Conservation (phyloP, 2,329 filamentous ascomycete genomes). For the Xylaria sp. region DNA sequence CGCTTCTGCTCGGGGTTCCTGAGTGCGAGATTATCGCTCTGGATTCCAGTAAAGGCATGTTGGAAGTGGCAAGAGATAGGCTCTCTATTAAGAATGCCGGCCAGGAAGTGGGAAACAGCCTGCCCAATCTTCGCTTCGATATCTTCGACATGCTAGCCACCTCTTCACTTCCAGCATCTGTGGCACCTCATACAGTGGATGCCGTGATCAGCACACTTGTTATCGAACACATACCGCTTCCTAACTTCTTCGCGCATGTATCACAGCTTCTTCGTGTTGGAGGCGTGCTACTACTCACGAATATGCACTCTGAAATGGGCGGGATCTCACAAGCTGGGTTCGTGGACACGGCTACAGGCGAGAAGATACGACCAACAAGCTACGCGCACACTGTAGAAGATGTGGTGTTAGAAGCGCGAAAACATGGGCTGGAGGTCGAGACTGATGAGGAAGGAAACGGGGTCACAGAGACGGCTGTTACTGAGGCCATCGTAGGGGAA, state of each 20-base stretch:
- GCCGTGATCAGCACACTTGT: slow-evolving; percentile 70
- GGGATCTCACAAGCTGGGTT: slow-evolving; percentile 69
- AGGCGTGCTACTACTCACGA: slow-evolving; percentile 68
- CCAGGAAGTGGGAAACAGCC: neutral
- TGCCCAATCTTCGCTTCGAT: slow-evolving; percentile 41
- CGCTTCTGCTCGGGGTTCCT: slow-evolving; percentile 56
- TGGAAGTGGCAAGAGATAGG: slow-evolving; percentile 59
- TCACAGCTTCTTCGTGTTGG: slow-evolving; percentile 56
- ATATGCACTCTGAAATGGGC: slow-evolving; percentile 76
- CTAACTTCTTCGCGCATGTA: slow-evolving; percentile 59
- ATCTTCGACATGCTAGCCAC: slow-evolving; percentile 51
- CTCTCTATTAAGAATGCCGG: slow-evolving; percentile 34
- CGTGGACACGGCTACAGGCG: slow-evolving; percentile 59
- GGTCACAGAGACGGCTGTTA: slow-evolving; percentile 55
- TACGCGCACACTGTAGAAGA: slow-evolving; percentile 65
- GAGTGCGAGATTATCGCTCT: slow-evolving; percentile 59
- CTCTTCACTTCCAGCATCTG: slow-evolving; percentile 41
- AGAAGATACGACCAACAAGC: slow-evolving; percentile 69
- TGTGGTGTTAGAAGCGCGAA: slow-evolving; percentile 59
- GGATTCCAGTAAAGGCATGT: slow-evolving; percentile 67
- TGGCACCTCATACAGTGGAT: slow-evolving; percentile 48
- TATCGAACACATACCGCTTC: slow-evolving; percentile 69
- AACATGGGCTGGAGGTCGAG: slow-evolving; percentile 56
- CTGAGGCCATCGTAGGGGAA: slow-evolving; percentile 64
- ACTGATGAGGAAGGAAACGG: slow-evolving; percentile 44